These are phyloP conservation scores for Salix purpurea DNA, from an alignment of 345 rosid species.

Conservation along the genomic window DNA sequence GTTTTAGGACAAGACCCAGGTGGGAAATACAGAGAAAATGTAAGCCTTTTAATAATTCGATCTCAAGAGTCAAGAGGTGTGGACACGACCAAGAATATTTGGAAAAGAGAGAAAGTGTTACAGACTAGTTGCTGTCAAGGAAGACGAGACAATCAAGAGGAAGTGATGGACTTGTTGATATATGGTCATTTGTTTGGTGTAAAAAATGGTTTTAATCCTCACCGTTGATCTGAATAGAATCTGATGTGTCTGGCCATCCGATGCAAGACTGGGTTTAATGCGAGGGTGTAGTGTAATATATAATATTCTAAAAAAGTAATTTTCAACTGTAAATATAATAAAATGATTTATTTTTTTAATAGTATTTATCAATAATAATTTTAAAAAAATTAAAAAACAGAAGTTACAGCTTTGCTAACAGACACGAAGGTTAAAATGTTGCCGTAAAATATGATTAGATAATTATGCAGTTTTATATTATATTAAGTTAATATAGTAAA, in stretches of 20 bases:
- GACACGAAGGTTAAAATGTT: too few species aligned
- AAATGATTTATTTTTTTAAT: too few species aligned
- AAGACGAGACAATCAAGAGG: not conserved
- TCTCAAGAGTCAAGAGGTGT: not conserved
- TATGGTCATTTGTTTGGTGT: not conserved
- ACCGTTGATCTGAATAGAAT: not conserved
- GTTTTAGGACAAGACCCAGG: conserved; percentile 13
- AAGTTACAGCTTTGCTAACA: too few species aligned
- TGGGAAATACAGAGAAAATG: not conserved
- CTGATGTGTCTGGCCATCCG: not conserved
- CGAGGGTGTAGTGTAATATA: not conserved
- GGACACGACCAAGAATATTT: not conserved
- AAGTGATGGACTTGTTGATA: not conserved
- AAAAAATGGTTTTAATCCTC: not conserved
- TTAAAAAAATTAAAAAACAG: too few species aligned
- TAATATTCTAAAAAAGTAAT: too few species aligned
- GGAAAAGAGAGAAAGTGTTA: not conserved
- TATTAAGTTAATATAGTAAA: too few species aligned
- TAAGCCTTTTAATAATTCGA: not conserved
- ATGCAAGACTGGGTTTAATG: not conserved
- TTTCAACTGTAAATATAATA: too few species aligned
- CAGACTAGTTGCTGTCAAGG: not conserved
- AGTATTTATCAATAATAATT: too few species aligned
- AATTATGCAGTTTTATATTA: too few species aligned
- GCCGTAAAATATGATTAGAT: too few species aligned